phyloP scores from a whole-genome alignment of 768 basidiomycete species.

The Lactifluus pinguis region DNA sequence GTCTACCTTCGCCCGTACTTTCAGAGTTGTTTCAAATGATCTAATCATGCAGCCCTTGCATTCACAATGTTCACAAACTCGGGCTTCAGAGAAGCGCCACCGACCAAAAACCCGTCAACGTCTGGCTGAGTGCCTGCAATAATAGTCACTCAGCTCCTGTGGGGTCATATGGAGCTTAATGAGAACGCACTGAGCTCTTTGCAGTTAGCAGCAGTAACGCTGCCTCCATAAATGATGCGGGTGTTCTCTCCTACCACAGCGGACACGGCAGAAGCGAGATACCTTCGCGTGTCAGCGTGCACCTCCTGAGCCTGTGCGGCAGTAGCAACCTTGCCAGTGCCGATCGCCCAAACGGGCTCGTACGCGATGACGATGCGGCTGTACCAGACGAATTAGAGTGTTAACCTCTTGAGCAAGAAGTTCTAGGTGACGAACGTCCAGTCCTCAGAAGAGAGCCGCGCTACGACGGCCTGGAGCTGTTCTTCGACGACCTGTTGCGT shows the following conservation, averaged over 20 bases:
- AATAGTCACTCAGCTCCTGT: neutral
- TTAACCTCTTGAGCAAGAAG: neutral
- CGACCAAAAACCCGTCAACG: conserved; percentile 97
- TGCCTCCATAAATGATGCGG: conserved; percentile 94
- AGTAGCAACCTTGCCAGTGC: conserved; percentile 93
- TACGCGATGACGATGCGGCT: conserved; percentile 93
- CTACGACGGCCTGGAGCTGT: conserved; percentile 73
- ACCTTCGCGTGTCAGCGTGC: conserved; percentile 75
- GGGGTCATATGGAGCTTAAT: neutral
- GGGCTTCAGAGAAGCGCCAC: conserved; percentile 95
- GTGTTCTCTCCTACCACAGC: conserved; percentile 58
- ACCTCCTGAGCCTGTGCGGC: conserved; percentile 88
- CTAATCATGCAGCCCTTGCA: conserved; percentile 31
- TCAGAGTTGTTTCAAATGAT: neutral
- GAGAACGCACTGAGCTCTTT: conserved; percentile 66
- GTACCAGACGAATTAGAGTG: neutral
- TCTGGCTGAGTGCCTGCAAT: conserved; percentile 60
- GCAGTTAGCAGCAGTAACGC: conserved; percentile 83
- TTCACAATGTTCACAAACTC: conserved; percentile 94
- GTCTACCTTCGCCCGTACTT: neutral
- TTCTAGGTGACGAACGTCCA: conserved; percentile 59
- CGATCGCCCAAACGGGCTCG: conserved; percentile 98
- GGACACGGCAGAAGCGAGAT: conserved; percentile 58
- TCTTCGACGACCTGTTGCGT: conserved; percentile 73
- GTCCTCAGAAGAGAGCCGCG: conserved; percentile 48